Conservation (phyloP, 2,329 filamentous ascomycete species). For the Pseudonectria foliicola region DNA sequence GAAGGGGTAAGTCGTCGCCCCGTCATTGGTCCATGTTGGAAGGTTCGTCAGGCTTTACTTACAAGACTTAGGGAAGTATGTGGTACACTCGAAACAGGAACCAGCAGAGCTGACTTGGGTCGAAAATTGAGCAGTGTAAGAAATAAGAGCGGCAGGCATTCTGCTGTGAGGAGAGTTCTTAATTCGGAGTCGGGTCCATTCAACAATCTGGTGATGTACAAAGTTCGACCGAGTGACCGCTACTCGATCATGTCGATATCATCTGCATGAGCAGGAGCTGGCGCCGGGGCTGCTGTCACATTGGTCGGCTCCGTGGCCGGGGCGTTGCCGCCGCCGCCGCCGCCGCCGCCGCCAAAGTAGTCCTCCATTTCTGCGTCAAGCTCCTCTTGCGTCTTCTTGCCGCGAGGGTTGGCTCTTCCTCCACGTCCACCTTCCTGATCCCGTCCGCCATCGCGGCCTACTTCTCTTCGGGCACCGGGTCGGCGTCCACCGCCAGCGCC, state of each 20-base stretch:
- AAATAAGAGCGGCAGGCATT: neutral
- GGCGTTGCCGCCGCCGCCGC: conserved; percentile 26
- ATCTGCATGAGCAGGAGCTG: conserved; percentile 31
- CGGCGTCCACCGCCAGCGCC: conserved; percentile 39
- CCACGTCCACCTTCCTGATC: conserved; percentile 30
- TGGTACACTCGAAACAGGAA: conserved; percentile 9
- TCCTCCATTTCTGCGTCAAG: conserved; percentile 96
- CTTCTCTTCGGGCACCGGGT: conserved; percentile 42
- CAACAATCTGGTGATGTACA: conserved; percentile 22
- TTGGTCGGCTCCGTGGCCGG: conserved; percentile 21
- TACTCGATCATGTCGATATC: conserved; percentile 69
- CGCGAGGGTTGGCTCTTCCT: conserved; percentile 44
- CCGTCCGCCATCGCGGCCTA: conserved; percentile 22
- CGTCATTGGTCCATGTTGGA: neutral
- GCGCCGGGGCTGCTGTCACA: conserved; percentile 24
- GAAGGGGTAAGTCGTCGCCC: conserved; percentile 12
- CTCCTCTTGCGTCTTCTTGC: conserved; percentile 84
- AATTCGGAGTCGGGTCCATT: conserved; percentile 4
- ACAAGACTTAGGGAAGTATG: conserved; percentile 12
- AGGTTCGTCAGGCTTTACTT: conserved; percentile 2
- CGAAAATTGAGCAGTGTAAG: too few species aligned
- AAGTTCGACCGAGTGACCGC: conserved; percentile 5
- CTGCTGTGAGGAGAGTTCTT: neutral
- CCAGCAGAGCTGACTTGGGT: too few species aligned
- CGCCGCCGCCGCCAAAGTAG: conserved; percentile 59